Evolutionary conservation across 495 filamentous ascomycete species (phyloP).

Genomic region (Daldinia grandis): DNA sequence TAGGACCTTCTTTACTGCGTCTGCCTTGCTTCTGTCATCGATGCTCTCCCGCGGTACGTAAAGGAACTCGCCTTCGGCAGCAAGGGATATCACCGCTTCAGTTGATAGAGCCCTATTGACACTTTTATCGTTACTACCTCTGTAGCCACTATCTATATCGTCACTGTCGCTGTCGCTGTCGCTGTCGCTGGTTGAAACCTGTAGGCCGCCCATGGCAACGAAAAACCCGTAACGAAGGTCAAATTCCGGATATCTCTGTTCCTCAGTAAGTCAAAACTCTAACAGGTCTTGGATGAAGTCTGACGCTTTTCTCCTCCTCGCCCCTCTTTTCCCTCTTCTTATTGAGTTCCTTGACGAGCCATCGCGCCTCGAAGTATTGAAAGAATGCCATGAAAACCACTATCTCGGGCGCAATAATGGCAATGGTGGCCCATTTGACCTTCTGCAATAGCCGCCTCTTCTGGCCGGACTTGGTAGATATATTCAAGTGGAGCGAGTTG

Average conservation of each 20-base stretch:
- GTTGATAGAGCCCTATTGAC: background rate
- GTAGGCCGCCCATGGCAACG: background rate
- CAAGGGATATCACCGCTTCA: background rate
- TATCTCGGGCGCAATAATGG: background rate
- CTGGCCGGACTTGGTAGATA: background rate
- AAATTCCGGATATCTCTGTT: background rate
- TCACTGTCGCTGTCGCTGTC: too few species aligned
- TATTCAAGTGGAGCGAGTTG: background rate
- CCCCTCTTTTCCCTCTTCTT: background rate
- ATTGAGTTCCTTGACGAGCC: background rate
- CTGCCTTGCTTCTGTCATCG: conserved; percentile 1
- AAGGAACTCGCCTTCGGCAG: background rate
- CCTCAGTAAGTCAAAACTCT: background rate
- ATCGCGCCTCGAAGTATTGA: background rate
- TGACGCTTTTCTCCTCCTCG: background rate
- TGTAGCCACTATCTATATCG: too few species aligned
- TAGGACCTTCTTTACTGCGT: background rate
- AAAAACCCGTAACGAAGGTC: background rate
- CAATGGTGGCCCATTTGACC: background rate
- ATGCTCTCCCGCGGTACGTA: background rate
- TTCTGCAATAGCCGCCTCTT: background rate
- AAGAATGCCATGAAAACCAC: background rate
- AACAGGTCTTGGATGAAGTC: background rate
- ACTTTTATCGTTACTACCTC: too few species aligned
- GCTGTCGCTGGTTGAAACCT: background rate